Evolutionary conservation across 2,329 filamentous ascomycete species (phyloP).

Genomic region (Blastomyces percursus): DNA sequence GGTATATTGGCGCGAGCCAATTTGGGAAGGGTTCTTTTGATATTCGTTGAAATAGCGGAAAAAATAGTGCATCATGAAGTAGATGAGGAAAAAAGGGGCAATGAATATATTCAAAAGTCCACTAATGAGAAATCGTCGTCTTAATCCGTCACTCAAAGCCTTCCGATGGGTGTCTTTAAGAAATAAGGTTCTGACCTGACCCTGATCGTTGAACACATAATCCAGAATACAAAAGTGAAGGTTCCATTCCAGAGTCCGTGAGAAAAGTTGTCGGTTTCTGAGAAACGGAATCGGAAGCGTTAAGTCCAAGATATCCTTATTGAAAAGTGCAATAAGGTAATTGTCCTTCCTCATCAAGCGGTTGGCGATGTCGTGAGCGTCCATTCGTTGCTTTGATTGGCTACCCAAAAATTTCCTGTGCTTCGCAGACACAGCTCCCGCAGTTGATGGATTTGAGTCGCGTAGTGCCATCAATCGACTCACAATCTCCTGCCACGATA

Average conservation of each 20-base stretch:
- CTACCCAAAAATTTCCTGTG: constrained; percentile 58
- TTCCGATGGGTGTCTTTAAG: constrained; percentile 72
- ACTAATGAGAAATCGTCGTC: constrained; percentile 66
- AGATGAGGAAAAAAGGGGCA: constrained; percentile 77
- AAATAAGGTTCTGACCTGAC: constrained; percentile 77
- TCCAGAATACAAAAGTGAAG: constrained; percentile 82
- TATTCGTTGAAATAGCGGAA: constrained; percentile 97
- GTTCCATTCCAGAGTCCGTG: constrained; percentile 83
- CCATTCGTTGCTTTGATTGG: constrained; percentile 85
- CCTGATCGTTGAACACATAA: constrained; percentile 82
- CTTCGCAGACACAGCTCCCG: constrained; percentile 47
- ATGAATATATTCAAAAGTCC: constrained; percentile 78
- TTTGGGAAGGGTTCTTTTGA: constrained; percentile 78
- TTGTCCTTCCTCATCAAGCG: constrained; percentile 94
- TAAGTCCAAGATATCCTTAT: constrained; percentile 87
- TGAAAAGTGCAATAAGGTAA: constrained; percentile 91
- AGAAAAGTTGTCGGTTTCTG: constrained; percentile 69
- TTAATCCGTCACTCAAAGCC: constrained; percentile 65
- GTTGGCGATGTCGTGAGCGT: constrained; percentile 95
- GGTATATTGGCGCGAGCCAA: constrained; percentile 84
- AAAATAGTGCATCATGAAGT: constrained; percentile 79
- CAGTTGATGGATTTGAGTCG: constrained; percentile 80
- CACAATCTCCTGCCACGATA: constrained; percentile 88
- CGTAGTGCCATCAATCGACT: constrained; percentile 72
- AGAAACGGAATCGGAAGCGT: constrained; percentile 78